Percentiles rank a stretch among this genome's conserved stretches.
phyloP scores from a whole-genome alignment of 2,329 filamentous ascomycete species.

The Epichloe coenophiala region DNA sequence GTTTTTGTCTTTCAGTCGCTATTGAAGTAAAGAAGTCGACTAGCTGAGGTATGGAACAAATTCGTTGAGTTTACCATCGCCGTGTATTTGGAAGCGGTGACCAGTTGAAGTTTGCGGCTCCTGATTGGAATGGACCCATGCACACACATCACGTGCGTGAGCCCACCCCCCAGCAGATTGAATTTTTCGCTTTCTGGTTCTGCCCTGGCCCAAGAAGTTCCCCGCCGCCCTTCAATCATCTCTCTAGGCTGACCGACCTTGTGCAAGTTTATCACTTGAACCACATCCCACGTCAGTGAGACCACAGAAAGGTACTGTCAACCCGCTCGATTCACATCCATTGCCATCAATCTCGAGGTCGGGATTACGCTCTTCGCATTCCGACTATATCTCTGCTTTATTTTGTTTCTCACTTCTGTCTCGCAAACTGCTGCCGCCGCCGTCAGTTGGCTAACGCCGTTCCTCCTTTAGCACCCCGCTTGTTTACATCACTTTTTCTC shows the following conservation, averaged over 20 bases:
- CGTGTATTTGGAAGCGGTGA: constrained; percentile 10
- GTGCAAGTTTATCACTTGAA: constrained; percentile 22
- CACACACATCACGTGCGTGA: constrained; percentile 21
- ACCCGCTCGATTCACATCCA: constrained; percentile 9
- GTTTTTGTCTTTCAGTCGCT: not conserved
- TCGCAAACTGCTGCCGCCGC: constrained; percentile 1
- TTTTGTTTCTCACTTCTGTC: not conserved
- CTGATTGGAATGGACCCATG: constrained; percentile 6
- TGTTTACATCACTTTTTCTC: constrained; percentile 29
- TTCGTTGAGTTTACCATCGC: not conserved
- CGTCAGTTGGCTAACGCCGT: constrained; percentile 19
- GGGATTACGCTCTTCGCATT: not conserved
- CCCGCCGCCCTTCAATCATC: constrained; percentile 25
- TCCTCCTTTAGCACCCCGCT: constrained; percentile 28
- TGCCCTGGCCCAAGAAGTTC: constrained; percentile 24
- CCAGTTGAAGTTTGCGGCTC: constrained; percentile 6
- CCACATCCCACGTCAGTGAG: constrained; percentile 17
- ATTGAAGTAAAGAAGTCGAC: not conserved
- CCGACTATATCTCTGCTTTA: constrained; percentile 1
- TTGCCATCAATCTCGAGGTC: constrained; percentile 10
- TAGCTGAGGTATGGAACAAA: not conserved
- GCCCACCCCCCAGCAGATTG: constrained; percentile 21
- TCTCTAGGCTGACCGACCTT: constrained; percentile 16
- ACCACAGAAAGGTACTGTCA: constrained; percentile 10
- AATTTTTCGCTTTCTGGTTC: constrained; percentile 29